Evolutionary conservation across 352 stramenopile species (phyloP).

Genomic region (Phytophthora niederhauseri): DNA sequence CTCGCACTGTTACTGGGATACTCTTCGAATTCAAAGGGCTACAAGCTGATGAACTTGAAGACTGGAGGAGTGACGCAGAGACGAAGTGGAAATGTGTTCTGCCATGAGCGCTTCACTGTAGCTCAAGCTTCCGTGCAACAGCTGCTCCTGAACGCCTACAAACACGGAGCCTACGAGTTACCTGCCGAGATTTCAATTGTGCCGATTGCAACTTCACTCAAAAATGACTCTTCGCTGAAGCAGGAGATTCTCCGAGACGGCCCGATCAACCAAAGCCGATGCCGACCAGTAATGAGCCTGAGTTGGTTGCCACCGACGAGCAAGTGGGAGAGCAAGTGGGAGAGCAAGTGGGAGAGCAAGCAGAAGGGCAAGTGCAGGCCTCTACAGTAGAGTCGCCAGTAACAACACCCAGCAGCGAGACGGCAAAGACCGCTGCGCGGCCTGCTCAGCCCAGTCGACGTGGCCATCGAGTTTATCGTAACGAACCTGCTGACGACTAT

Average conservation of each 20-base stretch:
- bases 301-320: neutral
- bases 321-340: conserved; percentile 5
- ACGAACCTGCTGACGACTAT: conserved; percentile 1
- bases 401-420: neutral
- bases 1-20: too few relatives aligned
- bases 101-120: too few relatives aligned
- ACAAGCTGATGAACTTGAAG: too few relatives aligned
- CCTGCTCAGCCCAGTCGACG: too few relatives aligned
- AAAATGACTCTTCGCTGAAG: conserved; percentile 5
- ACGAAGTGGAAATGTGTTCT: too few relatives aligned
- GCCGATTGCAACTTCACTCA: conserved; percentile 7
- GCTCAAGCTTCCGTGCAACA: neutral
- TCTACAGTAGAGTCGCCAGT: too few relatives aligned
- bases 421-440: neutral
- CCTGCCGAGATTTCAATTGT: conserved; percentile 7
- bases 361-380: too few relatives aligned
- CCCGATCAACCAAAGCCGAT: too few relatives aligned
- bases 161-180: conserved; percentile 5
- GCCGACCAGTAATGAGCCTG: neutral
- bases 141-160: conserved; percentile 12
- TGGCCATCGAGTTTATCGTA: too few relatives aligned
- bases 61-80: too few relatives aligned
- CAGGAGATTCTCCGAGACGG: neutral
- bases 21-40: too few relatives aligned
- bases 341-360: too few relatives aligned